A percentile compares a stretch with the other conserved stretches of the same genome.
phyloP scores from a whole-genome alignment of 371 early-diverging fungal species.

The Mortierella sp. region DNA sequence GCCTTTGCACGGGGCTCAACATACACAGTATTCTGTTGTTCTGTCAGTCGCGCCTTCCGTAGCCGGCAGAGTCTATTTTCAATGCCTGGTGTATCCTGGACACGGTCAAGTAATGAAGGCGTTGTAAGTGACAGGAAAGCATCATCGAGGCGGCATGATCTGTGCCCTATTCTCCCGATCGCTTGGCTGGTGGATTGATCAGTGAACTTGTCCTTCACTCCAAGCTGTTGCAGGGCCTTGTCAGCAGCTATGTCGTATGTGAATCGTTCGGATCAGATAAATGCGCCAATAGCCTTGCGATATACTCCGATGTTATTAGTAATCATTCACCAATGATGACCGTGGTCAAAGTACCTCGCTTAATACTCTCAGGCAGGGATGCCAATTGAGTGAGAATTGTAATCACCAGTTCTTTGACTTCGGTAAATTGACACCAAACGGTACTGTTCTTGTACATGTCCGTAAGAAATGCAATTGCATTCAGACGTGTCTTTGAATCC shows the following conservation, averaged over 20 bases:
- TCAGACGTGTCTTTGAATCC: not conserved
- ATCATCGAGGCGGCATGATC: too few species aligned
- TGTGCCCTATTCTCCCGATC: too few species aligned
- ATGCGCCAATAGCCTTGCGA: too few species aligned
- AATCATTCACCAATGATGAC: too few species aligned
- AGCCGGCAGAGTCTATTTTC: not conserved
- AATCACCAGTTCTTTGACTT: not conserved
- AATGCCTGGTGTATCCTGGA: not conserved
- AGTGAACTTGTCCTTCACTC: not conserved
- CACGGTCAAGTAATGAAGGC: too few species aligned
- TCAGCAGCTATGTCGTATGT: too few species aligned
- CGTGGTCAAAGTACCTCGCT: too few species aligned
- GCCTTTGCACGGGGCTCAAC: not conserved
- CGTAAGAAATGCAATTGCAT: conserved; percentile 1
- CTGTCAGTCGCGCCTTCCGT: not conserved
- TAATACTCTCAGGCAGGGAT: too few species aligned
- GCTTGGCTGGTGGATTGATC: too few species aligned
- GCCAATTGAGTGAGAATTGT: not conserved
- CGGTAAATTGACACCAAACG: not conserved
- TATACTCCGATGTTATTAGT: too few species aligned
- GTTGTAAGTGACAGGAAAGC: too few species aligned
- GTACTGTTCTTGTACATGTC: conserved; percentile 4
- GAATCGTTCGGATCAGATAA: too few species aligned
- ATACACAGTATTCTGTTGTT: not conserved
- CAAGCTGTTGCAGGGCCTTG: not conserved